Evolutionary conservation across 2,329 filamentous ascomycete genomes (phyloP), one percentile per base, ranked within the genome.

Genomic region (Westerdykella aurantiaca): DNA sequence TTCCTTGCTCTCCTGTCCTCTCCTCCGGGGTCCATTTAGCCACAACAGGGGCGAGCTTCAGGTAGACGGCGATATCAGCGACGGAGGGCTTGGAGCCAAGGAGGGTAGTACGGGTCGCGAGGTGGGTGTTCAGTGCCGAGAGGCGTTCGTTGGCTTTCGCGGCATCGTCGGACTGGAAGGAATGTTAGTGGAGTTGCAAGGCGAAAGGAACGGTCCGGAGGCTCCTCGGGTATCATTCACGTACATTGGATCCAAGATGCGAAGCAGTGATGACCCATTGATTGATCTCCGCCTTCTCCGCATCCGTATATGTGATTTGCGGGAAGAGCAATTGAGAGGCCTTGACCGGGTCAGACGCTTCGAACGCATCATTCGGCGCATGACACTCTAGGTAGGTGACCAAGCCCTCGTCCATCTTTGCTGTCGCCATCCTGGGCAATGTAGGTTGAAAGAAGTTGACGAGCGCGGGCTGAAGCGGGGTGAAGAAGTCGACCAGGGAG

Each of bases 11-110:
- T 50, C 91, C 91, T 17, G 91, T 95, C 63, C 87, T 82, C 77
- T 95, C 81, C 72, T 96, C 89, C 38, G 85, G 72, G 2, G 79
- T 80, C 91, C 91, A 97, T 52, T 76, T 75, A 62, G 84, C 80
- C 47, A 95, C 87, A 33, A 85, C 64, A 11, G 88, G 85, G 1
- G 84, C 85, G 29, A 95, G 77, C 42, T 83, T 78, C 52, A 86
- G 76, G 76, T 93, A 96, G 60, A 93, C 76, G 55, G 86, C 85
- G 47, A 94, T 76, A 61, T 96, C 90, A 50, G 88, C 90, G 64
- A 86, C 80, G 56, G 87, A 94, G 42, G 90, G 88, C 75, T 96
- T 96, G 66, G 79, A 79, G 58, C 91, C 91, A 49, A 97, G 82
- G 33, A 96, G 75, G 34, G 90, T 96, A 47, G 90, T 94, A 56